Evolutionary conservation across 495 filamentous ascomycete species (phyloP).

Genomic region (Talaromyces wortmannii): DNA sequence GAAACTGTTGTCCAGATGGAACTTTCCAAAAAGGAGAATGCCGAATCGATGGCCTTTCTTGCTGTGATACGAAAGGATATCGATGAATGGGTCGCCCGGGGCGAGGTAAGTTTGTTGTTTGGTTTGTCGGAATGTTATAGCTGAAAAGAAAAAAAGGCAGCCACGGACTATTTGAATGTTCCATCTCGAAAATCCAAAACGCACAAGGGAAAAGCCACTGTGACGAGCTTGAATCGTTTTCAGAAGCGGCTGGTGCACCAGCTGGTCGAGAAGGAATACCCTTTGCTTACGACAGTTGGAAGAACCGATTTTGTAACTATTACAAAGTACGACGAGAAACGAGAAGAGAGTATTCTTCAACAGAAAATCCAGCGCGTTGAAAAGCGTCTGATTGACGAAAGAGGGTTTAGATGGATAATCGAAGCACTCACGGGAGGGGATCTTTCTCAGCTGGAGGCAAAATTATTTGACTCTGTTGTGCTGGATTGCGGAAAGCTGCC

Average conservation of each 20-base stretch:
- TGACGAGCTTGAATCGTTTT: slow-evolving; percentile 29
- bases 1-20: slow-evolving; percentile 23
- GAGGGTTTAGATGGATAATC: slow-evolving; percentile 63
- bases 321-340: slow-evolving; percentile 34
- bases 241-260: slow-evolving; percentile 67
- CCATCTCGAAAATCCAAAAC: slow-evolving; percentile 13
- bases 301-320: slow-evolving; percentile 46
- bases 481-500: slow-evolving; percentile 27
- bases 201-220: not conserved
- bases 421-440: slow-evolving; percentile 60
- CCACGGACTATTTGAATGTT: slow-evolving; percentile 19
- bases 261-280: slow-evolving; percentile 56
- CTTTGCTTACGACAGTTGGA: slow-evolving; percentile 41
- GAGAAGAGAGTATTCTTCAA: slow-evolving; percentile 35
- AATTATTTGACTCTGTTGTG: slow-evolving; percentile 34
- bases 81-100: slow-evolving; percentile 35
- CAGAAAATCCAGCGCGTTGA: slow-evolving; percentile 28
- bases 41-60: slow-evolving; percentile 52
- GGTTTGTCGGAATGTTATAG: not conserved
- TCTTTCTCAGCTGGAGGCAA: slow-evolving; percentile 40
- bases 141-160: not conserved
- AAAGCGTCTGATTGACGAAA: slow-evolving; percentile 35
- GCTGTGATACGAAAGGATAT: slow-evolving; percentile 39
- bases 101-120: slow-evolving; percentile 11
- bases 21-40: slow-evolving; percentile 18